phyloP scores from a whole-genome alignment of 176 grass and related monocot genomes.

The Cenchrus fungigraminus region DNA sequence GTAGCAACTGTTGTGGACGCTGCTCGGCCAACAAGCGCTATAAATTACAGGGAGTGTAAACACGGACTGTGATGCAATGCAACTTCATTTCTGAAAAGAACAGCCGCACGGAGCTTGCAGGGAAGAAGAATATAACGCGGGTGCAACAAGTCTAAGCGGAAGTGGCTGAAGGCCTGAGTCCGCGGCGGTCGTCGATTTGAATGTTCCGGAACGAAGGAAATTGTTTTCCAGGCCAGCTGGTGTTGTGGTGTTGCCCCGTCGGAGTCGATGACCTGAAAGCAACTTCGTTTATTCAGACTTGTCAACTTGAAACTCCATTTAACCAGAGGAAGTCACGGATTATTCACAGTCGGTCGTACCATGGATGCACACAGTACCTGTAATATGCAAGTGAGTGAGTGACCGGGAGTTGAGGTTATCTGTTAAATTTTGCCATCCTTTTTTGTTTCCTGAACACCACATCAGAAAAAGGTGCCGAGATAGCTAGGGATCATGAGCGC shows the following conservation, averaged over 20 bases:
- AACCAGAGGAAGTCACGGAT: neutral
- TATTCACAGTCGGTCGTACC: neutral
- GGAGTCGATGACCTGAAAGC: slow-evolving; percentile 24
- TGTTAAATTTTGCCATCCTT: neutral
- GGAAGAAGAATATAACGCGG: neutral
- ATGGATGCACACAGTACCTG: neutral
- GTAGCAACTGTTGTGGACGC: neutral
- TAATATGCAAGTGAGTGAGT: neutral
- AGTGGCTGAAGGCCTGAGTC: neutral
- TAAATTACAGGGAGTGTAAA: neutral
- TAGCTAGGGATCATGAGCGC: neutral
- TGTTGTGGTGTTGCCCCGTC: neutral
- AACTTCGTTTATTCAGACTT: neutral
- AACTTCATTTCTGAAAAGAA: slow-evolving; percentile 10
- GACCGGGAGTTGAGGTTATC: neutral
- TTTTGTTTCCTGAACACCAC: neutral
- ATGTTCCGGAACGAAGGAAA: neutral
- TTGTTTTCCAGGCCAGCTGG: neutral
- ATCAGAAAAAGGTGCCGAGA: neutral
- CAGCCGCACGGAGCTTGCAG: neutral
- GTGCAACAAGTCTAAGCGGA: neutral
- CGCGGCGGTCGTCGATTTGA: neutral
- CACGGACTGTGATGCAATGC: neutral
- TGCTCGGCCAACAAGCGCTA: slow-evolving; percentile 7
- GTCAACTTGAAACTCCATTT: neutral